phyloP scores from a whole-genome alignment of 2,329 filamentous ascomycete genomes.

The Penicillium concentricum region DNA sequence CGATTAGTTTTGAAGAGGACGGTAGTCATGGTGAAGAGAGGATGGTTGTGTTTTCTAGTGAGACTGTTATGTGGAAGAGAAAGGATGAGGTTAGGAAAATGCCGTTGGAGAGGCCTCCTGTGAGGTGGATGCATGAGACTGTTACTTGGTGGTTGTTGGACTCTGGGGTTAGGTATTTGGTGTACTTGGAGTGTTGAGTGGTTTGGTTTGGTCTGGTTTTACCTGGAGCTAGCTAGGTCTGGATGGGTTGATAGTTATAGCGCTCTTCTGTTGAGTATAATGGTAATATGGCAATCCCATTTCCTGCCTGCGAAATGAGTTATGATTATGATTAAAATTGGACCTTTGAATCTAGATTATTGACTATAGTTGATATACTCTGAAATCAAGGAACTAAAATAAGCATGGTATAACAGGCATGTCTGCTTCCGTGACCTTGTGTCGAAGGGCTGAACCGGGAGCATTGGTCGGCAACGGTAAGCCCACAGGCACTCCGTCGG shows the following conservation, averaged over 20 bases:
- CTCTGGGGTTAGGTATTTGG: conserved; percentile 33
- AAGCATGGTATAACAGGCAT: no score
- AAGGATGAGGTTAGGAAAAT: conserved; percentile 18
- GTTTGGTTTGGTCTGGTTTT: not conserved
- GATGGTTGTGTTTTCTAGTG: conserved; percentile 26
- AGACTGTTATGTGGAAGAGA: conserved; percentile 34
- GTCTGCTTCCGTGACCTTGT: no score
- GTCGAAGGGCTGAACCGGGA: no score
- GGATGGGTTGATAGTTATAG: not conserved
- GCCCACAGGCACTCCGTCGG: no score
- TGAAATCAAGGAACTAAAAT: no score
- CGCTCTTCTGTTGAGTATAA: not conserved
- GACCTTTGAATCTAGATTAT: no score
- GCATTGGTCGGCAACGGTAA: no score
- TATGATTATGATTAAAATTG: no score
- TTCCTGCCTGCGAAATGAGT: no score
- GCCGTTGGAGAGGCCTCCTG: conserved; percentile 31
- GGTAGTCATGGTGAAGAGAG: conserved; percentile 10
- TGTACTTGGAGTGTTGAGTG: conserved; percentile 17
- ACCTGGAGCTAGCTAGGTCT: not conserved
- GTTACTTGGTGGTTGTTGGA: conserved; percentile 39
- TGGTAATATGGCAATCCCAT: no score
- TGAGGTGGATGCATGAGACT: conserved; percentile 35
- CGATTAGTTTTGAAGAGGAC: conserved; percentile 16
- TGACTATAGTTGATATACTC: no score